Base-by-base conservation (phyloP, 805 yeast species). In the Kazachstania taianensis region DNA sequence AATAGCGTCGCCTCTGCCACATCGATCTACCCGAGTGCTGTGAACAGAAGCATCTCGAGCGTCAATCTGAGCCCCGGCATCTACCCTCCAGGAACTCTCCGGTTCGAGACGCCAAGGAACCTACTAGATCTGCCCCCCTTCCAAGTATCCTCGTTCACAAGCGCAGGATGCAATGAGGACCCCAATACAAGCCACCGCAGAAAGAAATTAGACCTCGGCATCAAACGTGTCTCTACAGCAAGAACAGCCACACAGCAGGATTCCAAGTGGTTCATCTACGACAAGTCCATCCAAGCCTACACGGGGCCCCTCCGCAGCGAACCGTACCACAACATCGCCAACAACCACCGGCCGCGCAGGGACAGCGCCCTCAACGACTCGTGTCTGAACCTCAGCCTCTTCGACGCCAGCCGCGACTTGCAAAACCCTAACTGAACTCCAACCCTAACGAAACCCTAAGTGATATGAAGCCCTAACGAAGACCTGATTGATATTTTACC, bases 81-180 rank as follows among this genome's bases (percentile, higher is more conserved):
- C 8, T 22, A 22, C 25, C 25, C 25, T 8, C 12, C 12, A 8
- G 25, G 25, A 8, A 8, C 8, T 8, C 8, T 22, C 8, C 8
- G 25, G n/a, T 38, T 44, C 18, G 43, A 45, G 14, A 33, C 50
- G 1, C 61, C 61, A 6, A 31, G 40, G 9, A 40, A 39, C 12
- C 40, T 57, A 22, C 17, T 47, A 10, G 39, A 45, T 8, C 36
- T 57, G 10, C 60, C 62, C 13, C 59, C 60, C 6, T 57, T 57
- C 28, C 48, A 52, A 38, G 56, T 55, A 5, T 53, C 61, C 8
- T 57, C 61, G 10, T 57, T 57, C 27, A 22, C 25, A 22, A 22
- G 25, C 8, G 12, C 2, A 22, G 25, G 12, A 22, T 9, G 12
- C 12, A 22, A n/a, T 9, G 12, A 22, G 25, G 12, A 9, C 25